phyloP scores from a whole-genome alignment of 495 filamentous ascomycete species.

The Penicillium robsamsonii region DNA sequence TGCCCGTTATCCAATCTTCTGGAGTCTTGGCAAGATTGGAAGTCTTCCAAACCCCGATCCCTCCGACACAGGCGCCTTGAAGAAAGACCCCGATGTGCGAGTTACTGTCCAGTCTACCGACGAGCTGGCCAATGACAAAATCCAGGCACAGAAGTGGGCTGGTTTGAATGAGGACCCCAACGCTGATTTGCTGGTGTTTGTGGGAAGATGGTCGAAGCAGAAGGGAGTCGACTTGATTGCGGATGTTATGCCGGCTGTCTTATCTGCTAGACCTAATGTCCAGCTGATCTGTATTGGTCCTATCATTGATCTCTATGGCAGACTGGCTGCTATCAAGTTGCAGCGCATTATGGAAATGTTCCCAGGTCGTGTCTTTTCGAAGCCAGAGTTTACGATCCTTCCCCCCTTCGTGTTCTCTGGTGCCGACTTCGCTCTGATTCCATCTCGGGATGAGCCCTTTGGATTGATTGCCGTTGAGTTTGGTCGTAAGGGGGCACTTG shows the following conservation, averaged over 20 bases:
- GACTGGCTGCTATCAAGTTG: slow-evolving; percentile 67
- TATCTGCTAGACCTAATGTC: slow-evolving; percentile 58
- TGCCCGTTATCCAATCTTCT: slow-evolving; percentile 75
- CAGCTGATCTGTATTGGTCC: slow-evolving; percentile 66
- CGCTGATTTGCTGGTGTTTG: slow-evolving; percentile 68
- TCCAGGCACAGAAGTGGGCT: slow-evolving; percentile 67
- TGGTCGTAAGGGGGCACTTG: slow-evolving; percentile 68
- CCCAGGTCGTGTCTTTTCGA: slow-evolving; percentile 63
- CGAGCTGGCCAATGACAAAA: slow-evolving; percentile 43
- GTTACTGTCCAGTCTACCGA: slow-evolving; percentile 45
- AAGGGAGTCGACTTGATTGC: slow-evolving; percentile 72
- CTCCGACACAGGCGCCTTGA: slow-evolving; percentile 57
- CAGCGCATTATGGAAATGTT: slow-evolving; percentile 61
- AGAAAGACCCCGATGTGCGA: slow-evolving; percentile 31
- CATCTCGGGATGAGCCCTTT: slow-evolving; percentile 69
- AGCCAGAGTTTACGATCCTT: slow-evolving; percentile 66
- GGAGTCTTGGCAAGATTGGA: slow-evolving; percentile 68
- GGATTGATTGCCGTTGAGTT: slow-evolving; percentile 73
- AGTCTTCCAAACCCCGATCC: slow-evolving; percentile 75
- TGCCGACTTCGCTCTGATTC: slow-evolving; percentile 72
- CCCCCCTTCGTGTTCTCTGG: slow-evolving; percentile 70
- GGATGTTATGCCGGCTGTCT: slow-evolving; percentile 61
- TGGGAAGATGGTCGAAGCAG: slow-evolving; percentile 69
- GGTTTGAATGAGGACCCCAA: slow-evolving; percentile 55
- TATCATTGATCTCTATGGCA: slow-evolving; percentile 67